A percentile compares a stretch with the other conserved stretches of the same genome.
phyloP scores from a whole-genome alignment of 2,329 filamentous ascomycete species.

The Scedosporium minutisporum region DNA sequence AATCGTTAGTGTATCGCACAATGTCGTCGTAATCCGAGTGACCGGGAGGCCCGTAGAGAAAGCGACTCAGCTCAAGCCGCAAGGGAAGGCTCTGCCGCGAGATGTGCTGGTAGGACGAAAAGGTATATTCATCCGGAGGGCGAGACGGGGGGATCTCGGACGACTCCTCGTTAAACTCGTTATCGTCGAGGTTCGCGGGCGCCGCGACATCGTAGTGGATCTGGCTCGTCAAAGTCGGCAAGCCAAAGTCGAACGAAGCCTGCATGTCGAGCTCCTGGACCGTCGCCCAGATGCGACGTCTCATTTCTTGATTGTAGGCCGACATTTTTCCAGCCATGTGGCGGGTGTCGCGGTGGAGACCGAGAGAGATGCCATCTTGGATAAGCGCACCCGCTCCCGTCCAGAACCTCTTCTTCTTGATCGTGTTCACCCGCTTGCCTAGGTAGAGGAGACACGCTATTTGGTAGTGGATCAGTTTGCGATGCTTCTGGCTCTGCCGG shows the following conservation, averaged over 20 bases:
- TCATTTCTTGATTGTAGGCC: conserved; percentile 53
- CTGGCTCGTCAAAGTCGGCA: conserved; percentile 48
- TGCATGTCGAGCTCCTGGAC: conserved; percentile 54
- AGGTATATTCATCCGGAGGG: conserved; percentile 44
- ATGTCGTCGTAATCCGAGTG: conserved; percentile 53
- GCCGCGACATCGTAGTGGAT: conserved; percentile 45
- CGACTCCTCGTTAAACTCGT: conserved; percentile 45
- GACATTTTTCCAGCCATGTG: conserved; percentile 45
- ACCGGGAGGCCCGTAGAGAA: conserved; percentile 43
- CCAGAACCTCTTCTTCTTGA: conserved; percentile 58
- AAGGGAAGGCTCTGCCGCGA: conserved; percentile 46
- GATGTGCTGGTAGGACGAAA: conserved; percentile 48
- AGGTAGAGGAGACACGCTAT: conserved; percentile 50
- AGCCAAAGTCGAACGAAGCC: conserved; percentile 49
- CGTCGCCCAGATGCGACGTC: conserved; percentile 50
- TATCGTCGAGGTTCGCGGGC: conserved; percentile 48
- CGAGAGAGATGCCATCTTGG: conserved; percentile 48
- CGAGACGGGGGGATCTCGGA: conserved; percentile 41
- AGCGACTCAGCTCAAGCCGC: conserved; percentile 46
- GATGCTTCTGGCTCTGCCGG: conserved; percentile 51
- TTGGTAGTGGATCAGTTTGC: conserved; percentile 51
- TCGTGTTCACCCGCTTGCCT: conserved; percentile 50
- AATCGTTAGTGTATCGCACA: conserved; percentile 50
- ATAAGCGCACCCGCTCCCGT: conserved; percentile 45
- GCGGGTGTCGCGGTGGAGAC: conserved; percentile 49